Evolutionary conservation across 305 asterid species (phyloP).

Genomic region (Fraxinus floribunda): DNA sequence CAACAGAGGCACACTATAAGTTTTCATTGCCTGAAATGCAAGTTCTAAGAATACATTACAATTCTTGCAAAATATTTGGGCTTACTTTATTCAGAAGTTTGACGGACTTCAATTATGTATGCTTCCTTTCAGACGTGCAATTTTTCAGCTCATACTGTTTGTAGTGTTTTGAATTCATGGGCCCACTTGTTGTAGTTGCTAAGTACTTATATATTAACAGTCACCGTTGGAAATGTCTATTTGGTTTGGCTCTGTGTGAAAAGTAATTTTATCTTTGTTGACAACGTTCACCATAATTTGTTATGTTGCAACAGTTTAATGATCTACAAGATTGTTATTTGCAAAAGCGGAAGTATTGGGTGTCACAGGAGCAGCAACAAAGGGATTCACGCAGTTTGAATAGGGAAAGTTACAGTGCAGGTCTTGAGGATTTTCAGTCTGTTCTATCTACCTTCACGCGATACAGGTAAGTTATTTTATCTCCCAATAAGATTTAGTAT

Average conservation of each 20-base stretch:
- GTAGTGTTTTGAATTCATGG: conserved; percentile 6
- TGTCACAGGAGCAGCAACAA: conserved; percentile 42
- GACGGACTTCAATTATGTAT: neutral
- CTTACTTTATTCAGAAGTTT: neutral
- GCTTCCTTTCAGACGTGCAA: neutral
- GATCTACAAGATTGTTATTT: conserved; percentile 89
- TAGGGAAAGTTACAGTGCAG: conserved; percentile 68
- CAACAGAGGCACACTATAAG: neutral
- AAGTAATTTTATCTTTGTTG: neutral
- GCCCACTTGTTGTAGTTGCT: neutral
- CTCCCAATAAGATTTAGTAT: conserved; percentile 10
- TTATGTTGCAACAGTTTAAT: conserved; percentile 50
- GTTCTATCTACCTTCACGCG: conserved; percentile 76
- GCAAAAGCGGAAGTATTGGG: conserved; percentile 74
- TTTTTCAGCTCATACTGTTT: conserved; percentile 1
- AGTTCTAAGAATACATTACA: neutral
- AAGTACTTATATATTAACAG: neutral
- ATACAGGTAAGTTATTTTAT: conserved; percentile 55
- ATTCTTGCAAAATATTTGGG: conserved; percentile 4
- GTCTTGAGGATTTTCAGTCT: conserved; percentile 86
- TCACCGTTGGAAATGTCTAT: conserved; percentile 12
- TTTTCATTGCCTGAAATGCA: conserved; percentile 1
- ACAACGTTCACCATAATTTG: neutral
- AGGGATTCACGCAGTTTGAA: conserved; percentile 33
- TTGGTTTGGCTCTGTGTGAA: conserved; percentile 2